These are phyloP conservation scores for Pyronema domesticum DNA, from an alignment of 495 filamentous ascomycete species.

Conservation along the genomic window DNA sequence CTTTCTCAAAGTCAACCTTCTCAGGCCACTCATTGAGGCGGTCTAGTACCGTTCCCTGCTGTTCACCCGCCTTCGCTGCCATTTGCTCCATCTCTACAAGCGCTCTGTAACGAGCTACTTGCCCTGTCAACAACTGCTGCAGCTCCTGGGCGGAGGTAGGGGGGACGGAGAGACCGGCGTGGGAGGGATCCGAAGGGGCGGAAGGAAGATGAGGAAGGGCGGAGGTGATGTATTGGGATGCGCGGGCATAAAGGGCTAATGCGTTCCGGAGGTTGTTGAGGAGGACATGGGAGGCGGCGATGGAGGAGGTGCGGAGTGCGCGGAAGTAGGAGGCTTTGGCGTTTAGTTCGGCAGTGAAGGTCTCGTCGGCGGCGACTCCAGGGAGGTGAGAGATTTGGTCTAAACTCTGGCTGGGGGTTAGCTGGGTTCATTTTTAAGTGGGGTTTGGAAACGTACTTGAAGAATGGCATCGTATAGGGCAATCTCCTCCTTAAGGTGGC, in stretches of 20 bases:
- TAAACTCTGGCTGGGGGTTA: conserved; percentile 41
- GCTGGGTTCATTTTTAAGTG: conserved; percentile 1
- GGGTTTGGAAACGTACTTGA: conserved; percentile 26
- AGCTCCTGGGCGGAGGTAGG: conserved; percentile 38
- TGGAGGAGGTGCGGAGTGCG: conserved; percentile 69
- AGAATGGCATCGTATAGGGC: conserved; percentile 87
- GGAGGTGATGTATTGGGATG: conserved; percentile 26
- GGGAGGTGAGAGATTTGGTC: conserved; percentile 79
- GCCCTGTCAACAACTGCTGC: conserved; percentile 39
- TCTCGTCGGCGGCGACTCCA: conserved; percentile 72
- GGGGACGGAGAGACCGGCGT: conserved; percentile 38
- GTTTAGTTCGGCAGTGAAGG: conserved; percentile 56
- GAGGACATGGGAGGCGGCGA: conserved; percentile 69
- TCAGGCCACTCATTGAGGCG: conserved; percentile 57
- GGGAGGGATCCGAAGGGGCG: conserved; percentile 15
- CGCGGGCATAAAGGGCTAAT: conserved; percentile 62
- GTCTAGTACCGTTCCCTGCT: conserved; percentile 43
- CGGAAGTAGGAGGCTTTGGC: conserved; percentile 69
- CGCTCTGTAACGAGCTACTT: conserved; percentile 61
- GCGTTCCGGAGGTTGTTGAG: conserved; percentile 57
- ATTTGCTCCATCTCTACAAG: conserved; percentile 61
- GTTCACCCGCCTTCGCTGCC: conserved; percentile 25
- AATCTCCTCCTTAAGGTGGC: conserved; percentile 67
- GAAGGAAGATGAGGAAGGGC: conserved; percentile 28
- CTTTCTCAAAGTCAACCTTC: conserved; percentile 48